Conservation (phyloP, 257 asterid genomes). For the Nicotiana otophora region DNA sequence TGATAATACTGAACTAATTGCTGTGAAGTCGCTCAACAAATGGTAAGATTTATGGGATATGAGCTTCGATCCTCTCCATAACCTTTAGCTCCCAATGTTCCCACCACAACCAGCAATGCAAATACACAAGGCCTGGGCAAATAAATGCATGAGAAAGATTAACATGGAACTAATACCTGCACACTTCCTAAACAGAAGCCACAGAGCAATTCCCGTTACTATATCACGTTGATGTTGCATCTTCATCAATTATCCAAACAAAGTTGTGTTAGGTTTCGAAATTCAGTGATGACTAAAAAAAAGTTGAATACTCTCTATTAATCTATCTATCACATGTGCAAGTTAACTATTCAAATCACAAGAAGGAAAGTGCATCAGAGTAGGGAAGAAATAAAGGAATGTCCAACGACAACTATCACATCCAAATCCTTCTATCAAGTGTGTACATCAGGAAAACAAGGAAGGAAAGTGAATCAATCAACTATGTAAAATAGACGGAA, state of each 20-base stretch:
- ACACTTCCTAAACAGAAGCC: not conserved
- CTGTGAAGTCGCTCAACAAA: not conserved
- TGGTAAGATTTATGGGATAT: not conserved
- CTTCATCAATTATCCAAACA: constrained; percentile 22
- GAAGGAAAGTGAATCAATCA: too few relatives aligned
- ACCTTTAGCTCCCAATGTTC: too few relatives aligned
- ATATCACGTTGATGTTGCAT: not conserved
- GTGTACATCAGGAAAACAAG: too few relatives aligned
- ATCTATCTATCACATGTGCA: too few relatives aligned
- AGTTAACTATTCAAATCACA: too few relatives aligned
- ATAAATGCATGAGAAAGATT: not conserved
- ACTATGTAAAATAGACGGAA: too few relatives aligned
- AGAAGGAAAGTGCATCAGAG: too few relatives aligned
- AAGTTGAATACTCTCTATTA: too few relatives aligned
- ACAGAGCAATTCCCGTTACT: not conserved
- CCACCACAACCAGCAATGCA: not conserved
- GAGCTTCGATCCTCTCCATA: not conserved
- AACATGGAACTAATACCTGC: not conserved
- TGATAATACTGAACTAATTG: not conserved
- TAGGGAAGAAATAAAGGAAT: too few relatives aligned
- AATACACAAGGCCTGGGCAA: not conserved
- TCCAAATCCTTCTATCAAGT: too few relatives aligned
- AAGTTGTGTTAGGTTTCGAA: not conserved
- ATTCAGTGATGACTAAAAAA: too few relatives aligned
- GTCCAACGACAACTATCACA: too few relatives aligned